These are phyloP conservation scores for Populus davidiana DNA, from an alignment of 345 rosid genomes.

Conservation along the genomic window DNA sequence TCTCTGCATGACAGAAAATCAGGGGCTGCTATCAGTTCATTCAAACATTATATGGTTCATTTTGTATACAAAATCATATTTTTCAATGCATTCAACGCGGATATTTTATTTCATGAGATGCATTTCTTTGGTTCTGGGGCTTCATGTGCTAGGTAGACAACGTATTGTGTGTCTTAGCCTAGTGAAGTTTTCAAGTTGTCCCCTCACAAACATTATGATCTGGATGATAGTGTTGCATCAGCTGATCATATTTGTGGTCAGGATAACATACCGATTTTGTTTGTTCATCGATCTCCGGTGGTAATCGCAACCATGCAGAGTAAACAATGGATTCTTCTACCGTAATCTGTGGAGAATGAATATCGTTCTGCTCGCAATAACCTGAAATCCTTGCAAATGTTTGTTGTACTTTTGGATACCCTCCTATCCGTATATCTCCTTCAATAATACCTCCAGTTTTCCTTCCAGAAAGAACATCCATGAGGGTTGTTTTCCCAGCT, in stretches of 20 bases:
- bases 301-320: conserved; percentile 81
- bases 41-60: too few species aligned
- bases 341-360: conserved; percentile 72
- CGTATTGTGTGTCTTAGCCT: too few species aligned
- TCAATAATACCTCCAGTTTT: conserved; percentile 70
- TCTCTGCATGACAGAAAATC: conserved; percentile 25
- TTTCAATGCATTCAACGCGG: too few species aligned
- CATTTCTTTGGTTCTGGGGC: too few species aligned
- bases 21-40: too few species aligned
- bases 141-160: too few species aligned
- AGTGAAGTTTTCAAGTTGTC: too few species aligned
- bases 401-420: conserved; percentile 67
- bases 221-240: too few species aligned
- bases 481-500: conserved; percentile 84
- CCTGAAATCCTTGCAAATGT: conserved; percentile 82
- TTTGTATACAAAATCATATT: too few species aligned
- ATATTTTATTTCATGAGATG: too few species aligned
- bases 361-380: conserved; percentile 79
- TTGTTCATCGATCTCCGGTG: conserved; percentile 49
- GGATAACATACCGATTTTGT: conserved; percentile 48
- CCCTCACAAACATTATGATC: too few species aligned
- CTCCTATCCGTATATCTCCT: conserved; percentile 67
- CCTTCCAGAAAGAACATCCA: conserved; percentile 84
- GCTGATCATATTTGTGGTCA: too few species aligned
- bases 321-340: conserved; percentile 64